A percentile compares a stretch with the other conserved stretches of the same genome.
phyloP scores from a whole-genome alignment of 352 stramenopile genomes.

The Phytophthora pisi region DNA sequence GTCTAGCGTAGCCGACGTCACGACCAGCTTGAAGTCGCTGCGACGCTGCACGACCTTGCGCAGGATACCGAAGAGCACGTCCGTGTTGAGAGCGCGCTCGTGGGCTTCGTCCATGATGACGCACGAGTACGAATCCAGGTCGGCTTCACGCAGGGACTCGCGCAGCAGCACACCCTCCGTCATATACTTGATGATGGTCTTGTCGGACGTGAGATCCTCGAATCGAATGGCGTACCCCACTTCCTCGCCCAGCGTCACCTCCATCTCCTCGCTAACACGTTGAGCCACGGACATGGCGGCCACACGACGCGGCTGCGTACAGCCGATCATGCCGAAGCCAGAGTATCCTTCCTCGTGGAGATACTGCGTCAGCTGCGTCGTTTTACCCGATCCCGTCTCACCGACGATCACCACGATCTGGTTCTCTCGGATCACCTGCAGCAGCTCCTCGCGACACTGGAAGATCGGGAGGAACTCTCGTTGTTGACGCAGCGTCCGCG shows the following conservation, averaged over 20 bases:
- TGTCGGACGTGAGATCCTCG: slow-evolving; percentile 93
- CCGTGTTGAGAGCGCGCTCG: slow-evolving; percentile 94
- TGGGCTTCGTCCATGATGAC: slow-evolving; percentile 97
- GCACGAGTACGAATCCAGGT: slow-evolving; percentile 87
- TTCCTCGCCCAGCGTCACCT: slow-evolving; percentile 91
- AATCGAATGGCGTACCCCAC: slow-evolving; percentile 95
- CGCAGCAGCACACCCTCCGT: slow-evolving; percentile 90
- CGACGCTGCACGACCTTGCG: slow-evolving; percentile 90
- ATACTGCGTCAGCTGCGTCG: slow-evolving; percentile 98
- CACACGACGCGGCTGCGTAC: slow-evolving; percentile 98
- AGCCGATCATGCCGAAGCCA: slow-evolving; percentile 92
- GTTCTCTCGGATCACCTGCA: slow-evolving; percentile 98
- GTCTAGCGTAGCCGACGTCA: slow-evolving; percentile 97
- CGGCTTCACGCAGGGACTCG: slow-evolving; percentile 93
- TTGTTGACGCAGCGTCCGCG: slow-evolving; percentile 96
- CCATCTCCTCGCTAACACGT: slow-evolving; percentile 98
- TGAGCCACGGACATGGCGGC: slow-evolving; percentile 99
- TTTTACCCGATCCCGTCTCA: slow-evolving; percentile 98
- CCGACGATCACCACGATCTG: slow-evolving; percentile 98
- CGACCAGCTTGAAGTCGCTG: slow-evolving; percentile 91
- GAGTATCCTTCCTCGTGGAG: slow-evolving; percentile 92
- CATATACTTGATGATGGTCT: slow-evolving; percentile 98
- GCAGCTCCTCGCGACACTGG: slow-evolving; percentile 94
- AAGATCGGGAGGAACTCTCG: slow-evolving; percentile 97
- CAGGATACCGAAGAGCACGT: slow-evolving; percentile 94